Conservation (phyloP, 106 monocot species). For the Vanilla planifolia region DNA sequence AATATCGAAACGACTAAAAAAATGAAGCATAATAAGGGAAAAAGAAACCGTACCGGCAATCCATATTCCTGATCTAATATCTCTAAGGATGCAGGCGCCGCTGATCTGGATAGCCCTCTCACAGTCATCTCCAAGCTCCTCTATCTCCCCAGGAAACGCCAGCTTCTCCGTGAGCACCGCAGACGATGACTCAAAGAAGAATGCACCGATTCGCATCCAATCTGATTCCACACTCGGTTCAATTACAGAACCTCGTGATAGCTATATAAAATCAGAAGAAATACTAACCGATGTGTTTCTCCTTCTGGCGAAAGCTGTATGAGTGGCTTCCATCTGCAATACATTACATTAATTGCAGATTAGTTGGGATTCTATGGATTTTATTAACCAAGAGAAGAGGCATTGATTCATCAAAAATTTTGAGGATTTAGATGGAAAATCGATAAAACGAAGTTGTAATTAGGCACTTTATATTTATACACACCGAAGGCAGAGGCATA, state of each 20-base stretch:
- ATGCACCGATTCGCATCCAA: constrained; percentile 77
- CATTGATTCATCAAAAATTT: neutral
- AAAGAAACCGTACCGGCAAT: constrained; percentile 39
- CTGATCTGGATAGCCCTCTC: constrained; percentile 16
- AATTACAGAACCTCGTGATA: neutral
- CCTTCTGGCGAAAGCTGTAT: constrained; percentile 53
- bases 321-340: constrained; percentile 53
- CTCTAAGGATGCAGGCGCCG: constrained; percentile 35
- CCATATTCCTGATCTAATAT: constrained; percentile 55
- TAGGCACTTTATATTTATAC: no score
- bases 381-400: neutral
- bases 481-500: constrained; percentile 64
- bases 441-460: neutral
- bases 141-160: constrained; percentile 17
- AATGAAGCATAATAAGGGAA: neutral
- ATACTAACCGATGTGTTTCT: constrained; percentile 62
- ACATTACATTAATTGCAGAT: no score
- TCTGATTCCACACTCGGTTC: constrained; percentile 16
- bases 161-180: constrained; percentile 52
- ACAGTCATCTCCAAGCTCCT: constrained; percentile 15
- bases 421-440: no score
- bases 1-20: no score
- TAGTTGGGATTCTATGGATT: no score
- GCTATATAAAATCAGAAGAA: no score
- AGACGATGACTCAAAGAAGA: constrained; percentile 39